Base-by-base conservation (phyloP, 1,284 basidiomycete genomes). In the Garcileccinum viscosum region DNA sequence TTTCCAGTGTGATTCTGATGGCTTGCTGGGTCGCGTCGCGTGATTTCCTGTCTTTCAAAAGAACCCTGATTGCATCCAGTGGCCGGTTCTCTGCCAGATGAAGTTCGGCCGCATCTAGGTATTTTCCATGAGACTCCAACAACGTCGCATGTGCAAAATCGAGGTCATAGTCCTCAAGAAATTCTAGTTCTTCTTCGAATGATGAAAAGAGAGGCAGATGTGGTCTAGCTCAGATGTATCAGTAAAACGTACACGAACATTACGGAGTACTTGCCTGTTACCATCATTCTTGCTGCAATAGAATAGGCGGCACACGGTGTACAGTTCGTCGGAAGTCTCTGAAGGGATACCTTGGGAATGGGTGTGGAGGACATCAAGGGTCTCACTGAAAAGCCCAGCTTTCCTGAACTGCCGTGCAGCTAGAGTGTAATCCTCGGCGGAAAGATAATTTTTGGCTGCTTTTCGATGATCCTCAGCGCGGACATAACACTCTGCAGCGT, bases 161-260 rank as follows among this genome's bases (percentile, higher is more conserved):
- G 7, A 93, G 81, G 30, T 85, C 86, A 62, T 84, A 85, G 17
- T 88, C 84, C 67, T 89, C 86, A 60, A 89, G 83, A 69, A 89
- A 93, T 56, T 88, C 84, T 11, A 91, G 70, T 22, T 84, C 82
- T 15, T 90, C 87, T 30, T 92, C 86, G 0, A 82, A 75, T 1
- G 84, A 81, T 0, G 79, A 70, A 73, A 93, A 93, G 1, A 93
- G 77, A 5, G 11, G 87, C 83, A 80, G 86, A 27, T 27, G 67
- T 32, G 78, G 80, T 83, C 71, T 91, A 88, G 70, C 15, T 11
- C 50, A 44, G n/a, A 33, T 5, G 22, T 7, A 22, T 75, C 38
- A 68, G 64, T 17, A 22, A 47, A n/a, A 24, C n/a, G n/a, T 24
- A 62, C 27, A 68, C 5, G 32, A 2, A 50, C 24, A 37, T n/a